phyloP scores from a whole-genome alignment of 495 filamentous ascomycete genomes.

The Penicillium longicatenatum region DNA sequence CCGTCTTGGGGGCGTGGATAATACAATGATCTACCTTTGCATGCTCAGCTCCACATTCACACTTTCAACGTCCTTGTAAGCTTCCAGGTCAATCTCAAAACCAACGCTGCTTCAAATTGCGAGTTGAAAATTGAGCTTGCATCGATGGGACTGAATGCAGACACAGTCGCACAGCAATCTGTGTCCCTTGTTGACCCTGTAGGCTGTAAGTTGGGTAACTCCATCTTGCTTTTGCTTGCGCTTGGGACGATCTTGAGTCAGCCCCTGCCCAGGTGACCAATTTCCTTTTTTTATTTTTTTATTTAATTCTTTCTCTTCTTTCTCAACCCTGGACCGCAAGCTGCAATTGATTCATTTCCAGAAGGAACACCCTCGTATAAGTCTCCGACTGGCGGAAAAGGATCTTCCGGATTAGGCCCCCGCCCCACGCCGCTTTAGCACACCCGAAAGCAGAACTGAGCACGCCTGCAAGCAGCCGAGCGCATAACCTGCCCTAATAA shows the following conservation, averaged over 20 bases:
- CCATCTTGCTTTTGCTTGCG: background rate
- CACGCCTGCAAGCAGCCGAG: background rate
- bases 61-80: background rate
- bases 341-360: background rate
- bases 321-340: background rate
- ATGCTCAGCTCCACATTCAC: background rate
- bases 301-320: no score
- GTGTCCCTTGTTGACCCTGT: background rate
- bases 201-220: background rate
- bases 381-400: background rate
- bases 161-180: background rate
- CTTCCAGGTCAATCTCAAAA: background rate
- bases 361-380: background rate
- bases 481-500: background rate
- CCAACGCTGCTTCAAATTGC: background rate
- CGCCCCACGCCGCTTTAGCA: background rate
- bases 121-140: background rate
- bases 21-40: conserved; percentile 19
- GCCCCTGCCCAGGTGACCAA: background rate
- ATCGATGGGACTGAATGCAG: background rate
- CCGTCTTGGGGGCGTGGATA: conserved; percentile 23
- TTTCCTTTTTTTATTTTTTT: background rate
- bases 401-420: background rate
- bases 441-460: background rate
- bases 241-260: background rate